Base-by-base conservation (phyloP, 345 rosid species). In the Pseudoturritis turrita region DNA sequence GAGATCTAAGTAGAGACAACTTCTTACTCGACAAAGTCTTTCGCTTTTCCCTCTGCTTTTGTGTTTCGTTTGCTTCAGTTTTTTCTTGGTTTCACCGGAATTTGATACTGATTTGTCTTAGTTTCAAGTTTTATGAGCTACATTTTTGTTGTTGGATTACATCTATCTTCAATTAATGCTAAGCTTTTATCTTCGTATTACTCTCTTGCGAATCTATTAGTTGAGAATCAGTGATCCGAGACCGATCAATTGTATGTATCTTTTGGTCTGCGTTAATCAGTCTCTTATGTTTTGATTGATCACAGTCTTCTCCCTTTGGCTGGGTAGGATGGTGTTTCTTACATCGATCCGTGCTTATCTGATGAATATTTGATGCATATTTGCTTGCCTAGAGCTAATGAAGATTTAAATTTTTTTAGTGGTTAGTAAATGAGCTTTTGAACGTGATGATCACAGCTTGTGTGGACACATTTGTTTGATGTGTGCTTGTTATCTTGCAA, bases 1-100 rank as follows among this genome's bases (percentile, higher is more conserved):
- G 72, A 54, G 84, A 57, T 81, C 84, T 14, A 81, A 81, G 71
- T 81, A 81, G 82, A 40, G 45, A 19, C 8, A 23, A n/a, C n/a
- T n/a, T 70, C 74, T 6, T 22, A 21, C 31, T 2, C 21, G 1
- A 1, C 72, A 9, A 33, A 18, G 21, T 22, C 25, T 56, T 46
- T 45, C 56, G 21, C 13, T 19, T 35, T 58, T 15, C 28, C 58
- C 4, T 45, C 58, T 57, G 26, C 57, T 46, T 33, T 70, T 45
- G 18, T 56, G 15, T 69, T 44, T 46, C 29, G 0, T 58, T 56
- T 57, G 55, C 14, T 69, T 68, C 49, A 55, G 33, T 18, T 26
- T 12, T 65, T 12, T 9, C 2, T 25, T 11, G 10, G 9, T 53
- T 53, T 53, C 19, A 29, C 15, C 14, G 5, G 62, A 43, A 28